Evolutionary conservation across 2,329 filamentous ascomycete species (phyloP), one percentile per base, ranked within the genome.

Genomic region (Apiospora rasikravindrae): DNA sequence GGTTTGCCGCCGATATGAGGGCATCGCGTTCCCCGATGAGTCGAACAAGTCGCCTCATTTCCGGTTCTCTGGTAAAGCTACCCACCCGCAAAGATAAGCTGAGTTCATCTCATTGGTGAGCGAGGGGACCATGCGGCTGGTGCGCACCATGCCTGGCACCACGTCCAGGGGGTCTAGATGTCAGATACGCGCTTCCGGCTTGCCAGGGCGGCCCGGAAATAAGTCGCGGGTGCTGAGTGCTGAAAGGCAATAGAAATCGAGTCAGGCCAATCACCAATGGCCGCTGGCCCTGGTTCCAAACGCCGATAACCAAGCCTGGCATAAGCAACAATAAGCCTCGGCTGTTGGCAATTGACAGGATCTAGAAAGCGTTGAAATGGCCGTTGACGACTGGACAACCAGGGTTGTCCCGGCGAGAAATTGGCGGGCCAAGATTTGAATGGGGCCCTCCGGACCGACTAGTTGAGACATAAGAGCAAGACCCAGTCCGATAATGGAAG

Each of bases 401-500:
- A 64, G 57, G 57, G 57, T 64, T 37, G 57, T 64, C 57, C 57
- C 33, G 57, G 57, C 33, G 5, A 40, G 10, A n/a, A 33, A 33
- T 24, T 24, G 33, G 29, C 33, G 57, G 33, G 33, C 33, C 57
- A 40, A 40, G 57, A 64, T 64, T 64, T 64, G 19, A 29, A 40
- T 64, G 57, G 57, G 57, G 57, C 57, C 19, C 44, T 45, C 67
- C 67, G 67, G 67, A 49, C 67, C 67, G 67, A 69, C 67, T 69
- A 69, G 67, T 49, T 69, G 33, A 49, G 67, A 29, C 44, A 69
- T n/a, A 19, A 47, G 67, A 45, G 49, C 19, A 16, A 33, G 67
- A 19, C 44, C 67, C 67, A 69, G 44, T 33, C 67, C 67, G 67
- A 69, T 69, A 69, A 47, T 47, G 67, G 67, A 69, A 69, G 67